Evolutionary conservation across 441 rosid species (phyloP).

Genomic region (Cnidoscolus chayamansa): DNA sequence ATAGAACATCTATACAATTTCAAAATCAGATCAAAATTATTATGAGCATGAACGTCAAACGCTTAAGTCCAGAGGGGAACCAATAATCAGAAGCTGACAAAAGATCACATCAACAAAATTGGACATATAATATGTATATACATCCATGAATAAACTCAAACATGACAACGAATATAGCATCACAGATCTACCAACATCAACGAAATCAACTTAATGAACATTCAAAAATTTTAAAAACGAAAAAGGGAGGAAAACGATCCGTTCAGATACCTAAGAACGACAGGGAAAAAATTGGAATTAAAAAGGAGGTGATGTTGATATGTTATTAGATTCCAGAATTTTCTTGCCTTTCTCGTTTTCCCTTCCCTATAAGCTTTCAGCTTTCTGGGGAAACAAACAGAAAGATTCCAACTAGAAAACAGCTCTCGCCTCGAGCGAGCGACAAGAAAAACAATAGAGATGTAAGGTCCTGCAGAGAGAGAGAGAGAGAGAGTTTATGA

Average conservation of each 20-base stretch:
- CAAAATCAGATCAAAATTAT: not conserved
- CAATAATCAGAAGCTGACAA: slow-evolving; percentile 11
- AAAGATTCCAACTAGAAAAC: not conserved
- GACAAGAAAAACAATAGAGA: not conserved
- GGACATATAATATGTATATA: not conserved
- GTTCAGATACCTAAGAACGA: not conserved
- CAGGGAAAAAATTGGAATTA: not conserved
- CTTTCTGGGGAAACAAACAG: slow-evolving; percentile 18
- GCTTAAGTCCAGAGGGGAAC: not conserved
- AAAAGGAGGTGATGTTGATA: not conserved
- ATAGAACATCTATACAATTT: not conserved
- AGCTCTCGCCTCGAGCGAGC: not conserved
- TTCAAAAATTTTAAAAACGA: not conserved
- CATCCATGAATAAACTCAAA: not conserved
- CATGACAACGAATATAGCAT: not conserved
- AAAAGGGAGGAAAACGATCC: not conserved
- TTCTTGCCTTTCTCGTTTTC: not conserved
- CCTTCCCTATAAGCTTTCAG: not conserved
- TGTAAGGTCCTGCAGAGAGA: not conserved
- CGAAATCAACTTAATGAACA: not conserved
- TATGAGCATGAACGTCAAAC: too few species aligned
- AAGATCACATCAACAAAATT: slow-evolving; percentile 16
- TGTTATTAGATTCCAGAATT: not conserved
- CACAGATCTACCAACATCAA: slow-evolving; percentile 18
- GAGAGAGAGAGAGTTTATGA: not conserved